These are phyloP conservation scores for Boletellus emodensis DNA, from an alignment of 768 basidiomycete genomes.

Conservation along the genomic window DNA sequence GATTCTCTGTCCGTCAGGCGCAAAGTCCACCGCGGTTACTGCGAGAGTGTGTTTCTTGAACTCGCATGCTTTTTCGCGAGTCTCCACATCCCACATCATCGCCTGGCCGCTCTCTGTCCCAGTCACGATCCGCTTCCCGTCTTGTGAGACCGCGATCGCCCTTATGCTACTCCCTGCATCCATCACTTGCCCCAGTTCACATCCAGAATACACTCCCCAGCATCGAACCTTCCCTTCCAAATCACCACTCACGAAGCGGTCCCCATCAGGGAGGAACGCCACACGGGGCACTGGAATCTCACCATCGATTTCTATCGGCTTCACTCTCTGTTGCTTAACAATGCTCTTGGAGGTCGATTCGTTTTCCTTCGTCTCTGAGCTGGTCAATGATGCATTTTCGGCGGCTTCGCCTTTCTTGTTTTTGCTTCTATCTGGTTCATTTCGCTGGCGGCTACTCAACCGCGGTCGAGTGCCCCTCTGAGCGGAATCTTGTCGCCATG, in stretches of 20 bases:
- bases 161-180: background rate
- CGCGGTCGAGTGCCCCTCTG: too few relatives aligned
- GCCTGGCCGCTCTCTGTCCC: background rate
- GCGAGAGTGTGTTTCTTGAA: background rate
- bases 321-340: too few relatives aligned
- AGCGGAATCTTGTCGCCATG: too few relatives aligned
- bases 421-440: too few relatives aligned
- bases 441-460: too few relatives aligned
- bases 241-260: background rate
- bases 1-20: background rate
- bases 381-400: too few relatives aligned
- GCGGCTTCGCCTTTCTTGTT: too few relatives aligned
- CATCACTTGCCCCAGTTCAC: background rate
- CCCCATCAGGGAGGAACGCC: background rate
- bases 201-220: background rate
- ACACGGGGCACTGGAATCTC: too few relatives aligned
- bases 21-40: background rate
- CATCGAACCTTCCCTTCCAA: background rate
- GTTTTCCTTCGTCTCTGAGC: too few relatives aligned
- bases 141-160: background rate
- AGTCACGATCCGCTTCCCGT: background rate
- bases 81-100: background rate
- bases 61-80: background rate
- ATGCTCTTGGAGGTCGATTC: too few relatives aligned
- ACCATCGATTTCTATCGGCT: too few relatives aligned